Conservation (phyloP, 495 filamentous ascomycete species). For the Trichoderma virens region DNA sequence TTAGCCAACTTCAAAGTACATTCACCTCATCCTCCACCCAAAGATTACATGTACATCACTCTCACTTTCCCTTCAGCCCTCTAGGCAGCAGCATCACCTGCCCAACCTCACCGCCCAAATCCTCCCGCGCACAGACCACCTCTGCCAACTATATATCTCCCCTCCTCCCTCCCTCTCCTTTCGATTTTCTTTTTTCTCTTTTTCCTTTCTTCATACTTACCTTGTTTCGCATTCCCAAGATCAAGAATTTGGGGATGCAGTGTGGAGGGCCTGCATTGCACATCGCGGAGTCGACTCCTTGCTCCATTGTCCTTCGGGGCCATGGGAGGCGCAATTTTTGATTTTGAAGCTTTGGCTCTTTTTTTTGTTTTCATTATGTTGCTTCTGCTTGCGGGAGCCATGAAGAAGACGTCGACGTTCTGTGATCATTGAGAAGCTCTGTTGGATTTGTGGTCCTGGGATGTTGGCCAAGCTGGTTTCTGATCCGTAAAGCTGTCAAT, state of each 20-base stretch:
- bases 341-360: neutral
- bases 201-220: slow-evolving; percentile 32
- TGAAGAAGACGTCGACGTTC: slow-evolving; percentile 14
- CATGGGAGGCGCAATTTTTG: slow-evolving; percentile 32
- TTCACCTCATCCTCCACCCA: no score
- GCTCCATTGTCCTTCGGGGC: slow-evolving; percentile 31
- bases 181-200: slow-evolving; percentile 12
- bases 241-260: slow-evolving; percentile 21
- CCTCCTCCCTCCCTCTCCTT: slow-evolving; percentile 12
- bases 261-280: slow-evolving; percentile 13
- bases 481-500: no score
- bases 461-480: no score
- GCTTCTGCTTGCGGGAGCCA: slow-evolving; percentile 14
- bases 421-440: neutral
- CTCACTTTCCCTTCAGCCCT: neutral
- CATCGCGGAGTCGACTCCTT: slow-evolving; percentile 8
- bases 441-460: neutral
- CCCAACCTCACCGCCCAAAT: slow-evolving; percentile 5
- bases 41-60: no score
- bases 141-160: neutral
- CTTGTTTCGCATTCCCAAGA: slow-evolving; percentile 25
- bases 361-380: slow-evolving; percentile 17
- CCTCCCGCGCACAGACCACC: slow-evolving; percentile 12
- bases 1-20: no score
- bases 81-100: neutral